phyloP scores from a whole-genome alignment of 1,284 basidiomycete genomes.

The Abortiporus biennis region DNA sequence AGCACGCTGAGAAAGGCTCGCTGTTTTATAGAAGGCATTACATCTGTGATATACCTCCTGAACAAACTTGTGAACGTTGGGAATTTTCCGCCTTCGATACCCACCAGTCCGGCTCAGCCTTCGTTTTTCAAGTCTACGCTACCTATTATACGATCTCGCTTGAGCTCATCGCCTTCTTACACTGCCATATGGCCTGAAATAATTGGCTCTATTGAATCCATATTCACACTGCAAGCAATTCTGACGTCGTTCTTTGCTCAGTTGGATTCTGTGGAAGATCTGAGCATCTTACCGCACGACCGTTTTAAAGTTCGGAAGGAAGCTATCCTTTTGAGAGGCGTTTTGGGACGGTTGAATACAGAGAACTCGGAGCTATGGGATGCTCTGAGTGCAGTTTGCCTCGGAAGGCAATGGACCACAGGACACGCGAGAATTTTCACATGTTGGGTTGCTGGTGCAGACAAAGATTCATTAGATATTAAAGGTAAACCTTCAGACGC shows the following conservation, averaged over 20 bases:
- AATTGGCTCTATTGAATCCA: slow-evolving; percentile 44
- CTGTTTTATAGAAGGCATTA: slow-evolving; percentile 20
- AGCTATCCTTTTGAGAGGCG: slow-evolving; percentile 35
- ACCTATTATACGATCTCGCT: slow-evolving; percentile 39
- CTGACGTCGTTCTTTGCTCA: slow-evolving; percentile 52
- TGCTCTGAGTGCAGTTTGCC: slow-evolving; percentile 39
- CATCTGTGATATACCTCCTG: slow-evolving; percentile 46
- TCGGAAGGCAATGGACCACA: slow-evolving; percentile 53
- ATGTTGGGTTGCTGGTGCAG: slow-evolving; percentile 51
- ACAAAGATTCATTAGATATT: slow-evolving; percentile 25
- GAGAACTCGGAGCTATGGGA: slow-evolving; percentile 48
- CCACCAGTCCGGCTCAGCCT: slow-evolving; percentile 45
- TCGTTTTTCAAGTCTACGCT: slow-evolving; percentile 58
- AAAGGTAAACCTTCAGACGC: slow-evolving; percentile 27
- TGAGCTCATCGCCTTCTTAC: slow-evolving; percentile 31
- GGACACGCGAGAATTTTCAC: slow-evolving; percentile 55
- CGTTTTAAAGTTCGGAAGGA: slow-evolving; percentile 55
- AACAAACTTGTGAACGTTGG: slow-evolving; percentile 63
- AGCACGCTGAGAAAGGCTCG: slow-evolving; percentile 3
- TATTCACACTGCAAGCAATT: slow-evolving; percentile 47
- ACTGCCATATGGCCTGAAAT: slow-evolving; percentile 44
- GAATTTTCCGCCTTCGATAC: slow-evolving; percentile 45
- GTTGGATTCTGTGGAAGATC: slow-evolving; percentile 26
- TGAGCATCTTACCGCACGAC: slow-evolving; percentile 26
- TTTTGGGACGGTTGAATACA: slow-evolving; percentile 43